phyloP scores from a whole-genome alignment of 208 protist genomes.

The Leishmania tropica region DNA sequence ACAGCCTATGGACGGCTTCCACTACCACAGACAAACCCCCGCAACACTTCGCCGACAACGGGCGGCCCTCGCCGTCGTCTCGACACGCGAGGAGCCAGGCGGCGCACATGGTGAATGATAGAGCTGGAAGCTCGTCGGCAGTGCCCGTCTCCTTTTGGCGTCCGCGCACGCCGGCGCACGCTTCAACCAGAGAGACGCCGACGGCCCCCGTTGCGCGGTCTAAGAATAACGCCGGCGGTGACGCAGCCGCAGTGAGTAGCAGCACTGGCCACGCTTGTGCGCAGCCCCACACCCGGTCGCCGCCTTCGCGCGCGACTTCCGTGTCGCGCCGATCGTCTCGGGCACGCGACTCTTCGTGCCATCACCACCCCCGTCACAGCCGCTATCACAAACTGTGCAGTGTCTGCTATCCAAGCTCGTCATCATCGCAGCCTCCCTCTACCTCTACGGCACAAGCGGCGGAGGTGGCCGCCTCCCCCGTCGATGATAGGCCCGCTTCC shows the following conservation, averaged over 20 bases:
- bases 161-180: neutral
- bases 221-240: neutral
- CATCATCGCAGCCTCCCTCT: neutral
- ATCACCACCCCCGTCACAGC: neutral
- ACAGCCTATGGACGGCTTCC: neutral
- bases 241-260: neutral
- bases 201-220: neutral
- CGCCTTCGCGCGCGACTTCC: neutral
- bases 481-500: neutral
- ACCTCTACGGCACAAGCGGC: neutral
- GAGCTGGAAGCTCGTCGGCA: neutral
- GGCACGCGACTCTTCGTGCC: neutral
- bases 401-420: neutral
- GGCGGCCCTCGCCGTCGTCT: neutral
- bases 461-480: neutral
- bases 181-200: neutral
- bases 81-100: neutral
- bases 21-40: neutral
- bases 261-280: neutral
- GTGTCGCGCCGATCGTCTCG: neutral
- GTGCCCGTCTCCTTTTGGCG: conserved; percentile 1
- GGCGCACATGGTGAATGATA: neutral
- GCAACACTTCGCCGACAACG: neutral
- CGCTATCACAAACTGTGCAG: neutral
- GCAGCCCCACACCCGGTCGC: neutral